A percentile compares a stretch with the other conserved stretches of the same genome.
These are phyloP conservation scores for Beauveria sp. DNA, from an alignment of 2,329 filamentous ascomycete genomes.

Conservation along the genomic window DNA sequence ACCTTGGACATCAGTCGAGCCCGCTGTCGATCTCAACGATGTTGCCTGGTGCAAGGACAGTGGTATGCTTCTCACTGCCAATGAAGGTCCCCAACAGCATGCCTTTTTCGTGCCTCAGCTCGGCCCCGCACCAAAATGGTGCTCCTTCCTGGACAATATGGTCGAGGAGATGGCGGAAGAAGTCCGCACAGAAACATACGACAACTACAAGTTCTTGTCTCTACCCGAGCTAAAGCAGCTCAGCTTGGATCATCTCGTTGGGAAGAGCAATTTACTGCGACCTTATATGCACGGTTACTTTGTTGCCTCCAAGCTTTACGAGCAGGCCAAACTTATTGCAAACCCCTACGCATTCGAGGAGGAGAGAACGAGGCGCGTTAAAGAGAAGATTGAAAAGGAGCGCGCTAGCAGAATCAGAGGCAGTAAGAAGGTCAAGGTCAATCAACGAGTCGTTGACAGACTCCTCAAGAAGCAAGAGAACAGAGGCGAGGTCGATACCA, in stretches of 20 bases:
- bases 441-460: conserved; percentile 72
- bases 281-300: conserved; percentile 99
- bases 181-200: conserved; percentile 73
- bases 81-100: conserved; percentile 92
- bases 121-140: conserved; percentile 91
- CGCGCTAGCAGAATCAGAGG: conserved; percentile 90
- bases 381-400: conserved; percentile 94
- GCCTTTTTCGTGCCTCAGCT: conserved; percentile 92
- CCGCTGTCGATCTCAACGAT: conserved; percentile 87
- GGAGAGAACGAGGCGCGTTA: conserved; percentile 80
- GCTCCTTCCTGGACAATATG: conserved; percentile 90
- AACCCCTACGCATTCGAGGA: conserved; percentile 94
- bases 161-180: conserved; percentile 98
- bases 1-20: conserved; percentile 94
- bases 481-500: conserved; percentile 48
- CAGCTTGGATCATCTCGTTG: conserved; percentile 81
- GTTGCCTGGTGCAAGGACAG: conserved; percentile 88
- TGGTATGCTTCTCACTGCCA: conserved; percentile 93
- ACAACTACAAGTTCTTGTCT: conserved; percentile 98
- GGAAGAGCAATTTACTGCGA: conserved; percentile 78
- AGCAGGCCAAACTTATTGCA: conserved; percentile 85
- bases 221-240: conserved; percentile 76
- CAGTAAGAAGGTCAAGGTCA: conserved; percentile 96
- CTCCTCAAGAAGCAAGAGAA: conserved; percentile 58
- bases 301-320: conserved; percentile 88